Base-by-base conservation (phyloP, 352 stramenopile genomes). In the Phytophthora agathidicida region DNA sequence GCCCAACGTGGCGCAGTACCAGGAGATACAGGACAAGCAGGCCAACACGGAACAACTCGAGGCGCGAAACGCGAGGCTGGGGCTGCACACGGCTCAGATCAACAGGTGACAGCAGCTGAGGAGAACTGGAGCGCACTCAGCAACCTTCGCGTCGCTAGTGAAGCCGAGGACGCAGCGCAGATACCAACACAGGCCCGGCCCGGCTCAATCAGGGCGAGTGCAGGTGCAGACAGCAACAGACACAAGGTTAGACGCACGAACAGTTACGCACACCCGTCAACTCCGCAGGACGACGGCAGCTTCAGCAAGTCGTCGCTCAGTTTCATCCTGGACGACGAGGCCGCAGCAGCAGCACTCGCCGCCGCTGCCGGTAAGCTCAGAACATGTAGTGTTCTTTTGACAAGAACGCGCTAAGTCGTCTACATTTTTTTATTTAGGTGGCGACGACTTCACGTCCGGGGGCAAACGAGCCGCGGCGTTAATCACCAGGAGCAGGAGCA, bases 301-400 rank as follows among this genome's bases (percentile, higher is more conserved):
- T 60, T 62, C 33, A 81, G 65, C 58, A 91, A 91, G 64, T 86
- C 77, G 3, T 89, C 81, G 54, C 65, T 91, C 24, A 85, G 71
- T 56, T 91, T 91, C 53, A 91, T 91, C 54, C 68, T 91, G 13
- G 81, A 83, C 49, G 73, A 88, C 48, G n/a, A 64, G 32, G 60
- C 59, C 45, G 65, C 57, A 30, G 62, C 62, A 17, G 53, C 46
- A 19, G 70, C 37, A 51, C n/a, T n/a, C n/a, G n/a, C n/a, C n/a
- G n/a, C n/a, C n/a, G 59, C 45, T 7, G 56, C 46, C 39, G 62
- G 65, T 73, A 41, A 44, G 49, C 17, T 46, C 60, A 11, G 59
- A 35, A 33, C 6, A 28, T 50, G 32, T 8, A 19, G 8, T 24
- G 20, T 5, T 44, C 13, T 67, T 41, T 37, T 41, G n/a, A 14